phyloP scores from a whole-genome alignment of 192 early-diverging fungal species.

The Coemansia sp. region DNA sequence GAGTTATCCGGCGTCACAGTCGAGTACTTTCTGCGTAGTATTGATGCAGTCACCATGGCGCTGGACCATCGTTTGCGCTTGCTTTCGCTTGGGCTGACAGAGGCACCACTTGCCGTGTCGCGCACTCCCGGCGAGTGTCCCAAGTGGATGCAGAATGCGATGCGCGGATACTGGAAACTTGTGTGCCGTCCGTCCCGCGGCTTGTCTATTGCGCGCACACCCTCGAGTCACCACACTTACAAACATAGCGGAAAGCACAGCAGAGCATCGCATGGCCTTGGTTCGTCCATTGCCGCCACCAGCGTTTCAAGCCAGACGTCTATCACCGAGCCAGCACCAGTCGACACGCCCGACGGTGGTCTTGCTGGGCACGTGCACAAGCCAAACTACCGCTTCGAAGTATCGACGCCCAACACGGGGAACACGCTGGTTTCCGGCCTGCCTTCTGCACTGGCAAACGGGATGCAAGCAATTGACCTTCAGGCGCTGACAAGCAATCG shows the following conservation, averaged over 20 bases:
- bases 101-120: conserved; percentile 30
- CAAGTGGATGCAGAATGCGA: conserved; percentile 50
- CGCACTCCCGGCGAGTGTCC: conserved; percentile 25
- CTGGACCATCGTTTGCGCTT: conserved; percentile 45
- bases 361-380: neutral
- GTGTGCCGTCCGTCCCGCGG: conserved; percentile 24
- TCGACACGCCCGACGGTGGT: neutral
- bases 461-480: conserved; percentile 7
- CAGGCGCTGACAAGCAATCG: conserved; percentile 1
- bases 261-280: conserved; percentile 2
- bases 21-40: conserved; percentile 45
- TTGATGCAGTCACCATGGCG: conserved; percentile 50
- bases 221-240: conserved; percentile 5
- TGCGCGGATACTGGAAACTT: conserved; percentile 54
- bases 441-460: conserved; percentile 3
- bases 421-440: neutral
- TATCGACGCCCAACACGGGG: neutral
- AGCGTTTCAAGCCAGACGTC: conserved; percentile 17
- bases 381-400: neutral
- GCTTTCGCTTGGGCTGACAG: conserved; percentile 28
- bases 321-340: neutral
- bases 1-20: conserved; percentile 36
- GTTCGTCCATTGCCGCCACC: neutral
- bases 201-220: neutral
- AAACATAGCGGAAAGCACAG: neutral